Evolutionary conservation across 202 grass and related monocot species (phyloP), one percentile per base, ranked within the genome.

Genomic region (Musa balbisiana): DNA sequence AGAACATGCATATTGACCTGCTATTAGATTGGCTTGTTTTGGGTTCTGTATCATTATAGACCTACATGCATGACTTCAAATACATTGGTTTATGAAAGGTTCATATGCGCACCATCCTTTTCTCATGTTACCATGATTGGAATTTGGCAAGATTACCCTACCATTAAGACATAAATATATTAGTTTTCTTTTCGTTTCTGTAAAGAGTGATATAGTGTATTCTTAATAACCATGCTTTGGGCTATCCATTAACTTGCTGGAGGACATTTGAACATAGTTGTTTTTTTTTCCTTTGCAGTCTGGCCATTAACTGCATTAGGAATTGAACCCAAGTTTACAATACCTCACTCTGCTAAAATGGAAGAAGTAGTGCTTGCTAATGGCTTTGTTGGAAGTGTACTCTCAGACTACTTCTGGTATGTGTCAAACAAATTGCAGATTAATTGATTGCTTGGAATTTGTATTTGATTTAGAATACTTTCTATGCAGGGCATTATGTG

Each of bases 331-430:
- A 94, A 98, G 80, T 98, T 98, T 79, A 90, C 88, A 22, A 83
- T 98, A 82, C 95, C 95, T 49, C 91, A 92, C 81, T 98, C 95
- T 51, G 85, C 95, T 83, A 94, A 85, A 89, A 81, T 91, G 56
- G 95, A 98, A 78, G 87, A 98, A 88, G 85, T 98, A 52, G 88
- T 98, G 83, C 70, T 98, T 80, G 95, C 91, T 73, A 98, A 98
- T 78, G 85, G 95, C 73, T 87, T 98, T 52, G 83, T 98, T 73
- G 95, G 94, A 64, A 98, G 89, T 55, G 95, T 98, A 63, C 63
- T 98, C 50, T 98, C 95, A 0, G 91, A 98, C 79, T 98, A 98
- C 60, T 98, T 98, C 68, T 98, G 95, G 95, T 98, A 88, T 2
- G 67, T 73, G 50, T 55, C 21, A 55, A 78, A 43, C 58, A 79